Conservation (phyloP, 805 yeast species). For the Myxozyma sirexii region DNA sequence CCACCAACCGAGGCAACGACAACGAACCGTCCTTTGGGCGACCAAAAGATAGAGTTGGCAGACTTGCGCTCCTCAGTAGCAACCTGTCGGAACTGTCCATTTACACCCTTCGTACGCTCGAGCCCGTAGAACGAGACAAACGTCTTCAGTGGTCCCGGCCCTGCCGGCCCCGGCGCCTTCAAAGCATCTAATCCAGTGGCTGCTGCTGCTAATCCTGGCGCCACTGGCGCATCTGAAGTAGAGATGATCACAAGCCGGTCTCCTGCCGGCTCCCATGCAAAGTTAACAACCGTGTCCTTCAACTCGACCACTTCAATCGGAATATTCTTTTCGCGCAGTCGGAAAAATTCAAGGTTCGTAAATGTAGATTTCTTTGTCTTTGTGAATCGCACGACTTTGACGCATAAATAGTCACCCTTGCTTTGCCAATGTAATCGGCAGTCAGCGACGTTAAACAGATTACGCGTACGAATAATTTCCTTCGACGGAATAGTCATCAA, state of each 20-base stretch:
- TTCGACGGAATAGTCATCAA: constrained; percentile 85
- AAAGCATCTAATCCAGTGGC: not conserved
- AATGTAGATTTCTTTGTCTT: constrained; percentile 90
- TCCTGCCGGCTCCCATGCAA: constrained; percentile 95
- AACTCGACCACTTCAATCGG: constrained; percentile 95
- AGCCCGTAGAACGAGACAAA: constrained; percentile 79
- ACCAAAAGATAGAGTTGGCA: constrained; percentile 76
- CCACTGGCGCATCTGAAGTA: constrained; percentile 50
- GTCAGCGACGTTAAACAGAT: constrained; percentile 90
- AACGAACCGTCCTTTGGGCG: constrained; percentile 91
- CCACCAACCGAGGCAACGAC: constrained; percentile 52
- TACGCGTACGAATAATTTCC: constrained; percentile 82
- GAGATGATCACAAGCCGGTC: constrained; percentile 84
- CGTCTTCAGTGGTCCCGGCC: constrained; percentile 52
- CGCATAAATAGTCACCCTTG: constrained; percentile 79
- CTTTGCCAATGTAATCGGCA: constrained; percentile 94
- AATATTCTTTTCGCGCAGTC: constrained; percentile 80
- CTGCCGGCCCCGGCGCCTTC: constrained; percentile 27
- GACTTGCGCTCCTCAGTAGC: constrained; percentile 62
- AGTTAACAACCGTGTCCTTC: constrained; percentile 81
- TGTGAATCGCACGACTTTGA: constrained; percentile 95
- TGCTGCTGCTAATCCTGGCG: constrained; percentile 53
- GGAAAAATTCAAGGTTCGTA: constrained; percentile 90
- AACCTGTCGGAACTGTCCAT: constrained; percentile 61
- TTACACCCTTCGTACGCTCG: constrained; percentile 59